Evolutionary conservation across 371 early-diverging fungal genomes (phyloP).

Genomic region (Batrachochytrium dendrobatidis): DNA sequence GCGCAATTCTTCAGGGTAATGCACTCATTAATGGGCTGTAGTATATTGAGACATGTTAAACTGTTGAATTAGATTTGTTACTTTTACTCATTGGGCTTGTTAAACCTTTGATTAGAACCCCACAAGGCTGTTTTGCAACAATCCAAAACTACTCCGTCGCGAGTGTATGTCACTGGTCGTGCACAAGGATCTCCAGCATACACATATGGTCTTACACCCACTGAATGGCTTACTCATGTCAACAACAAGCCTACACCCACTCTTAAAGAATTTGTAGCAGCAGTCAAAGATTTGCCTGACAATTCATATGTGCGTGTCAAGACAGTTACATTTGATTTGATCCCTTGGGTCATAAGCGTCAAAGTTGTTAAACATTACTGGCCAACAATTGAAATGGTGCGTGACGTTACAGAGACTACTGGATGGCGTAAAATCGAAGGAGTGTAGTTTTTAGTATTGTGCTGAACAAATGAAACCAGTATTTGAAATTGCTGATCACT

Average conservation of each 20-base stretch:
- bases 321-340: constrained; percentile 69
- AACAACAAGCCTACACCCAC: constrained; percentile 53
- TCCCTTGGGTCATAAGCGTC: constrained; percentile 69
- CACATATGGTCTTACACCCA: constrained; percentile 73
- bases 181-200: constrained; percentile 70
- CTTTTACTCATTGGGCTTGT: too few species aligned
- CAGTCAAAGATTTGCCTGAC: constrained; percentile 50
- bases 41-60: background rate
- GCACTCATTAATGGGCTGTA: background rate
- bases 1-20: constrained; percentile 64
- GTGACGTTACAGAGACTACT: background rate
- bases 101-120: constrained; percentile 43
- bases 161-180: constrained; percentile 65
- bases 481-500: too few species aligned
- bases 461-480: too few species aligned
- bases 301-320: constrained; percentile 73
- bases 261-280: constrained; percentile 65
- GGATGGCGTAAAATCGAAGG: background rate
- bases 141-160: constrained; percentile 60
- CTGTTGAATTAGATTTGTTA: too few species aligned
- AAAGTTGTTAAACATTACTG: constrained; percentile 79
- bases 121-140: constrained; percentile 77
- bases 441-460: too few species aligned
- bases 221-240: constrained; percentile 68
- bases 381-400: constrained; percentile 40